Conservation (phyloP, 1,284 basidiomycete species). For the Chondrostereum purpureum region DNA sequence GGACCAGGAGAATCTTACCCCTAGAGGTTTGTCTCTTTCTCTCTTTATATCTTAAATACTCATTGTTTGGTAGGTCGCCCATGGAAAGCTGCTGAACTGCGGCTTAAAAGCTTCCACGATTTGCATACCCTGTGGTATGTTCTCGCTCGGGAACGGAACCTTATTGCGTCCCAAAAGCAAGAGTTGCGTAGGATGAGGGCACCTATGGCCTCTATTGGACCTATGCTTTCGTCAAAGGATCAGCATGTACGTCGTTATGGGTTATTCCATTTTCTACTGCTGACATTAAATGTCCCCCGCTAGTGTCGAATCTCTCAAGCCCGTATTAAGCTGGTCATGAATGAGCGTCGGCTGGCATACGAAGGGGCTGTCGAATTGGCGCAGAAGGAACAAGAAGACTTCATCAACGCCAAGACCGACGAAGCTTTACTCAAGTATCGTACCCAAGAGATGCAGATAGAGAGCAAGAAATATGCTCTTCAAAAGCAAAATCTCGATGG, state of each 20-base stretch:
- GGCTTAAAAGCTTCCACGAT: slow-evolving; percentile 86
- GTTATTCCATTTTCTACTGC: slow-evolving; percentile 6
- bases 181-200: slow-evolving; percentile 41
- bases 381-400: slow-evolving; percentile 24
- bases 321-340: slow-evolving; percentile 89
- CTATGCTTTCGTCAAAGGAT: slow-evolving; percentile 20
- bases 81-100: slow-evolving; percentile 81
- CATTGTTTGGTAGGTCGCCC: slow-evolving; percentile 54
- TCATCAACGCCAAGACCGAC: background rate
- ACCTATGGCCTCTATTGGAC: slow-evolving; percentile 18
- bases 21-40: slow-evolving; percentile 21
- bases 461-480: slow-evolving; percentile 3
- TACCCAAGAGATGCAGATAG: slow-evolving; percentile 10
- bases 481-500: slow-evolving; percentile 9
- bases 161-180: slow-evolving; percentile 81
- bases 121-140: slow-evolving; percentile 93
- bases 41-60: too few species aligned
- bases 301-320: slow-evolving; percentile 97
- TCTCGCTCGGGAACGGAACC: slow-evolving; percentile 79
- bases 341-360: slow-evolving; percentile 86
- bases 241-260: slow-evolving; percentile 18
- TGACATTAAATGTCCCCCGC: background rate
- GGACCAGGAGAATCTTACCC: slow-evolving; percentile 30
- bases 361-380: slow-evolving; percentile 51
- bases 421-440: background rate